Conservation (phyloP, 306 rosid genomes). For the Crataegus laevigata region DNA sequence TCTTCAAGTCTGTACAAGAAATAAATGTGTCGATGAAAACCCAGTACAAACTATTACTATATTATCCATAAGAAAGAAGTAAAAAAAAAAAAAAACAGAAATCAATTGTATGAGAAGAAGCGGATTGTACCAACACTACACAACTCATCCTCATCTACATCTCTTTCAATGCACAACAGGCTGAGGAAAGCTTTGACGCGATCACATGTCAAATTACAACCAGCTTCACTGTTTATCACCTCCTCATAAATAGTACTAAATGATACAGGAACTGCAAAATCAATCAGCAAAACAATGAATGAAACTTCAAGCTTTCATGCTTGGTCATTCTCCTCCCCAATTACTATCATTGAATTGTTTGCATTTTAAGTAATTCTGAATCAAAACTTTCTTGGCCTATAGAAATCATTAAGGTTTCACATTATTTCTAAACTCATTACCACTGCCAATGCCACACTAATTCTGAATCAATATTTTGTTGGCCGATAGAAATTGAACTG, state of each 20-base stretch:
- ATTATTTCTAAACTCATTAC: background rate
- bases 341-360: no score
- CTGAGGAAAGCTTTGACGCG: slow-evolving; percentile 60
- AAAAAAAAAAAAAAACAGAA: slow-evolving; percentile 2
- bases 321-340: no score
- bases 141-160: slow-evolving; percentile 29
- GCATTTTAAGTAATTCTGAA: no score
- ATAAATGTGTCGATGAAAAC: slow-evolving; percentile 9
- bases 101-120: slow-evolving; percentile 2
- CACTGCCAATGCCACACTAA: no score
- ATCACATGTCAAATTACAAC: slow-evolving; percentile 57
- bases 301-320: background rate
- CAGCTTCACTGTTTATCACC: slow-evolving; percentile 67
- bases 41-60: background rate
- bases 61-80: background rate
- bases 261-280: slow-evolving; percentile 59
- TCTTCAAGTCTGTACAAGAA: slow-evolving; percentile 60
- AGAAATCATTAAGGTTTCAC: background rate
- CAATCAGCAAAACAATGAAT: slow-evolving; percentile 7
- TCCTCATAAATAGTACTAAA: slow-evolving; percentile 53
- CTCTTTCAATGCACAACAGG: slow-evolving; percentile 42
- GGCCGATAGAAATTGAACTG: background rate
- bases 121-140: slow-evolving; percentile 47
- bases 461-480: background rate
- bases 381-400: no score